A percentile compares a stretch with the other conserved stretches of the same genome.
Evolutionary conservation across 2,329 filamentous ascomycete genomes (phyloP).

Genomic region (Trichoderma sp.): DNA sequence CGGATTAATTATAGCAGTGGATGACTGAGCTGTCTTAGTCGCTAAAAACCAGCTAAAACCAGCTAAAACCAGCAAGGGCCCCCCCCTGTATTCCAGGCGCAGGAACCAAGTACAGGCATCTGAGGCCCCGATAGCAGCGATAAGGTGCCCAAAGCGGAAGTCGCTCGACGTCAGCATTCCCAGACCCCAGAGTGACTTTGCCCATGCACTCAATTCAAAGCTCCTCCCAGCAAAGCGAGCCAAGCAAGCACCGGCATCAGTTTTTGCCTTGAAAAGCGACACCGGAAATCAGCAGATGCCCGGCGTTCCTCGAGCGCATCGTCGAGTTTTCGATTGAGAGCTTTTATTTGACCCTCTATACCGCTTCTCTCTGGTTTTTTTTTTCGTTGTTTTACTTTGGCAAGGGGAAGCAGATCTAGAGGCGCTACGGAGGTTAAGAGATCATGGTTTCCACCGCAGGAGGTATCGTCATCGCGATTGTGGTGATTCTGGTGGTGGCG

Average conservation of each 20-base stretch:
- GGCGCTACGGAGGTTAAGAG: background rate
- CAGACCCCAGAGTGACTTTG: background rate
- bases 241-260: background rate
- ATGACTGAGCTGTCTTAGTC: background rate
- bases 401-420: background rate
- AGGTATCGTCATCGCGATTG: constrained; percentile 69
- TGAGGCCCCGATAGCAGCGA: constrained; percentile 2
- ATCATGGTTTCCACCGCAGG: constrained; percentile 58
- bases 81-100: background rate
- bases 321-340: background rate
- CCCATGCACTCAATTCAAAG: background rate
- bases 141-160: constrained; percentile 9
- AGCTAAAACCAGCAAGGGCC: background rate
- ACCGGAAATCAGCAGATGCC: background rate
- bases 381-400: background rate
- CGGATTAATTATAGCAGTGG: background rate
- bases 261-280: background rate
- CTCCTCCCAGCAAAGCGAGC: background rate
- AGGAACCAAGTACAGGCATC: background rate
- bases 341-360: background rate
- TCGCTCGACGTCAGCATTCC: constrained; percentile 12
- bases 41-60: background rate
- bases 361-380: background rate
- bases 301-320: background rate
- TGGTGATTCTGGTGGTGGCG: constrained; percentile 57